These are phyloP conservation scores for Ophiocordyceps robertsii DNA, from an alignment of 2,329 filamentous ascomycete genomes.

Conservation along the genomic window DNA sequence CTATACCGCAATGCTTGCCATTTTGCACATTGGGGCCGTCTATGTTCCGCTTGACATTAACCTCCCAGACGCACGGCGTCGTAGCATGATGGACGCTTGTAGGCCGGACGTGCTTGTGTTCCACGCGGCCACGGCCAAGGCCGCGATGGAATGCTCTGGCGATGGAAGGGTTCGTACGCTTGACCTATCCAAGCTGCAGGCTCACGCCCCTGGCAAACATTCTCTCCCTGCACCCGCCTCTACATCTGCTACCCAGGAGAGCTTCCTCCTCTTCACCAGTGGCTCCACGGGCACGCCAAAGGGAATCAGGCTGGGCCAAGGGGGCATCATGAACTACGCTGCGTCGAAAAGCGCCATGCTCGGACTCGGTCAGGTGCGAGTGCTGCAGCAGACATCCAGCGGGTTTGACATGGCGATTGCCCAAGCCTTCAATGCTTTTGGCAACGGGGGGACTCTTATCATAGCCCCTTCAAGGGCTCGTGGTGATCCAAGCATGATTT, in stretches of 20 bases:
- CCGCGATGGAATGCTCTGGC: background rate
- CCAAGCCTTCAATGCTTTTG: slow-evolving; percentile 22
- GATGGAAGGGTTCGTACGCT: background rate
- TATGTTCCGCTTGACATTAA: slow-evolving; percentile 18
- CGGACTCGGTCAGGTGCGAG: slow-evolving; percentile 10
- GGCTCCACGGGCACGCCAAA: slow-evolving; percentile 24
- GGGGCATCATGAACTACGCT: slow-evolving; percentile 14
- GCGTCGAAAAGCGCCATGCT: slow-evolving; percentile 8
- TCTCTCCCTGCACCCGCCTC: background rate
- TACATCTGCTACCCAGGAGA: slow-evolving; percentile 1
- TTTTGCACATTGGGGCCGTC: slow-evolving; percentile 21
- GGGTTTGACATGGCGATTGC: slow-evolving; percentile 27
- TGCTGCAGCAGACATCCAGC: slow-evolving; percentile 24
- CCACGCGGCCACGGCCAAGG: background rate
- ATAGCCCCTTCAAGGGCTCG: slow-evolving; percentile 14
- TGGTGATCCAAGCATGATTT: slow-evolving; percentile 1
- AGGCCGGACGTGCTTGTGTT: background rate
- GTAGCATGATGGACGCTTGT: background rate
- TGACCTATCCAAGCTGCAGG: slow-evolving; percentile 7
- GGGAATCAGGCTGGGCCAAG: slow-evolving; percentile 21
- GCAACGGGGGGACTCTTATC: slow-evolving; percentile 20
- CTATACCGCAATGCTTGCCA: slow-evolving; percentile 24
- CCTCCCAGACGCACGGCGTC: background rate
- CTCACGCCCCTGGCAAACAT: slow-evolving; percentile 4
- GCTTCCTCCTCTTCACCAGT: slow-evolving; percentile 19